These are phyloP conservation scores for Epichloe scottii DNA, from an alignment of 2,329 filamentous ascomycete species.

Conservation along the genomic window DNA sequence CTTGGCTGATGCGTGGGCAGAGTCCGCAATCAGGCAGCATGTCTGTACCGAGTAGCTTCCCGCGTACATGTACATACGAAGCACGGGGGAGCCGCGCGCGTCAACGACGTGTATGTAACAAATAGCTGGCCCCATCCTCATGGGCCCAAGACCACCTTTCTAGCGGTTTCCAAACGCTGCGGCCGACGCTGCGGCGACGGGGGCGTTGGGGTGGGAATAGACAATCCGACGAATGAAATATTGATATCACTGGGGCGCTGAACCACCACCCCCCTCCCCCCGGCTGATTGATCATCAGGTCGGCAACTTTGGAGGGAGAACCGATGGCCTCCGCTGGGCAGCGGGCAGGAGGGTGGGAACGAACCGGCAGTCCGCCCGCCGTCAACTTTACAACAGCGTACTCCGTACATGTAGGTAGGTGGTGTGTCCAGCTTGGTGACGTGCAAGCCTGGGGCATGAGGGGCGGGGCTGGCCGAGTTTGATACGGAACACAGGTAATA, in stretches of 20 bases:
- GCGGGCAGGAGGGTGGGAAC: not conserved
- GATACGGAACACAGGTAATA: not conserved
- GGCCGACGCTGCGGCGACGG: constrained; percentile 2
- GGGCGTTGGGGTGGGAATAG: constrained; percentile 3
- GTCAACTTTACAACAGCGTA: too few relatives aligned
- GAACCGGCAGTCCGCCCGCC: too few relatives aligned
- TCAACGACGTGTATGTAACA: too few relatives aligned
- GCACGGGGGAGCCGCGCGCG: too few relatives aligned
- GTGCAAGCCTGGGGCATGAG: not conserved
- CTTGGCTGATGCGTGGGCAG: not conserved
- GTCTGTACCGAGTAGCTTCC: too few relatives aligned
- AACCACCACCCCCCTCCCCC: not conserved
- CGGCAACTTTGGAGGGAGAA: not conserved
- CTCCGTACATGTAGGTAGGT: too few relatives aligned
- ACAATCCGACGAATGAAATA: not conserved
- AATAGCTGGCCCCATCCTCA: too few relatives aligned
- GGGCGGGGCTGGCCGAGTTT: not conserved
- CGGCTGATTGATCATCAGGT: constrained; percentile 14
- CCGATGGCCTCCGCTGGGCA: not conserved
- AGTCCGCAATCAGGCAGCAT: not conserved
- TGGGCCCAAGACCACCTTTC: constrained; percentile 5
- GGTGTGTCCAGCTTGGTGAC: not conserved
- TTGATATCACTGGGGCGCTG: constrained; percentile 8
- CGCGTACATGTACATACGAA: too few relatives aligned
- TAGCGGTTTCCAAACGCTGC: constrained; percentile 11